Evolutionary conservation across 106 monocot genomes (phyloP), one percentile per base, ranked within the genome.

Genomic region (Alisma plantagoaquatica): DNA sequence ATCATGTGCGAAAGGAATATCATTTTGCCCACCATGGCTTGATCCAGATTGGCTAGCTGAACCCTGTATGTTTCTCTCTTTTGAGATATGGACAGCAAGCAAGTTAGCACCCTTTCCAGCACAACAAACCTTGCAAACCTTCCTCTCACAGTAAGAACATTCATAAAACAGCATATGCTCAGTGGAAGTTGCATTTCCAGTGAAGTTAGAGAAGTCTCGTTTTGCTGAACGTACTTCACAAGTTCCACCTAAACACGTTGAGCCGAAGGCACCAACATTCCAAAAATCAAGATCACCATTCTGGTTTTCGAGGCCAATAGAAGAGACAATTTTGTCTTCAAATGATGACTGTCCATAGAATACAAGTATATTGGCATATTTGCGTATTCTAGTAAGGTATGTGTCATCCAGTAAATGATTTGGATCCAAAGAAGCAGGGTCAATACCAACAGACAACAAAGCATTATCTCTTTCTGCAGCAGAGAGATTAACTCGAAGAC

Each of bases 381-480:
- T 82, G 57, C 76, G 75, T 59, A 99, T 26, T 33, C 41, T 72
- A 52, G 69, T 15, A 49, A 79, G 35, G 51, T 77, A 62, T 23
- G 49, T 59, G 46, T 79, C 63, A 79, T 90, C 74, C 46, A 86
- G 57, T 44, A 86, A 65, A 52, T 61, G 60, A 68, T 99, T 90
- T 67, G 98, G 98, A 78, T 99, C 75, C 51, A 99, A 57, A 49
- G 68, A 75, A 27, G 76, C 82, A 76, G 98, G 98, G 73, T 79
- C 77, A 64, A 86, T 33, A 46, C 90, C 73, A 25, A 82, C 52
- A 42, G 79, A 76, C 50, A 85, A 33, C 31, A 99, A 62, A 51
- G 82, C 78, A 60, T 63, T 75, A 57, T 99, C 98, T 65, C 90
- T 82, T 75, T 91, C 74, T 27, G 90, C 84, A 70, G 98, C 73